Base-by-base conservation (phyloP, 1,284 basidiomycete species). In the Trichosporon faecale region DNA sequence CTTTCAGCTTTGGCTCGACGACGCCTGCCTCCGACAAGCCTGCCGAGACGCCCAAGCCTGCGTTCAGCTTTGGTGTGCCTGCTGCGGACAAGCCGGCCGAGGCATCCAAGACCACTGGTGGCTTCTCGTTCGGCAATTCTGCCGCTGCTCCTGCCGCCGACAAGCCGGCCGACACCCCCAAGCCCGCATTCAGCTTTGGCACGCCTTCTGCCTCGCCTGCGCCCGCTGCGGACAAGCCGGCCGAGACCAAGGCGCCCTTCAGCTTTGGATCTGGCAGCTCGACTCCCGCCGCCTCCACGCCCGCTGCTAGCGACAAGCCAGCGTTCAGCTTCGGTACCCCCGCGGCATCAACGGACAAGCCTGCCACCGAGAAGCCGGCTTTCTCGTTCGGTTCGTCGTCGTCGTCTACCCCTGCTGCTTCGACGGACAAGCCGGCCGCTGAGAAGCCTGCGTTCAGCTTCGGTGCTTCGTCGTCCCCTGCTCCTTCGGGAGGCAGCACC, bases 1-100 rank as follows among this genome's bases (percentile, higher is more conserved):
- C 70, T 2, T 76, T 77, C 71, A 70, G 64, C n/a, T 77, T 75
- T 63, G 75, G 73, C 64, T 29, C 67, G 6, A n/a, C 74, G 3
- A 7, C 70, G 1, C 14, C 64, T 9, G 21, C 68, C 14, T 66
- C 66, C 3, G 68, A 71, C 27, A 70, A 75, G 67, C 57, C 72
- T 2, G 57, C 74, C 18, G 70, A 70, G 35, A 29, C 73, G 31
- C 60, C 67, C 29, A 44, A 66, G 55, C n/a, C 67, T 18, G 64
- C 64, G 6, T 67, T 67, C 57, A 29, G 29, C n/a, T 68, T 68
- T 27, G 67, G 67, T 44, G 68, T 40, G 4, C 55, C 68, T 3
- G 21, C 55, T 3, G 63, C 61, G 11, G 61, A 69, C 57, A 70
- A 66, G 49, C 66, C 74, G 27, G 70, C 75, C 16, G 70, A 67